Conservation (phyloP, 1,284 basidiomycete species). For the Pseudozyma sp. region DNA sequence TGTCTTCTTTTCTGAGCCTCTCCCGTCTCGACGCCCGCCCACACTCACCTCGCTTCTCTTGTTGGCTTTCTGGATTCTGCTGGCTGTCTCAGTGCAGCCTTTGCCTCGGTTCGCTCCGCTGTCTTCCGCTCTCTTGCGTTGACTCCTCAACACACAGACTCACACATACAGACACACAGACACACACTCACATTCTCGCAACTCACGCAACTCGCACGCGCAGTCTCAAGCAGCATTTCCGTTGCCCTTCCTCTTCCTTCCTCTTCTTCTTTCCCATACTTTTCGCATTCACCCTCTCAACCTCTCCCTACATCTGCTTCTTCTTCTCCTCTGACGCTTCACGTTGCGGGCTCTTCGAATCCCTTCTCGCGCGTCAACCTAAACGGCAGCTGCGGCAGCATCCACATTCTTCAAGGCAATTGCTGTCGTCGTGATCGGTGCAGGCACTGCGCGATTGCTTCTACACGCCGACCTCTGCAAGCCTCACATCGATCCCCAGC, state of each 20-base stretch:
- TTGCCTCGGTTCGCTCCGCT: conserved; percentile 6
- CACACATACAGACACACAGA: neutral
- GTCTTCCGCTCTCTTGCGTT: conserved; percentile 8
- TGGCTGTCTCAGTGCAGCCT: neutral
- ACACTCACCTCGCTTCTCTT: neutral
- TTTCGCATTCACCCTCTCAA: neutral
- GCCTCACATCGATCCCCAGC: too few species aligned
- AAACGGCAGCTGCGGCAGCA: neutral
- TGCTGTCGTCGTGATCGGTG: neutral
- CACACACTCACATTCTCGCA: neutral
- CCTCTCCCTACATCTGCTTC: conserved; percentile 27
- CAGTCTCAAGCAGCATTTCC: too few species aligned
- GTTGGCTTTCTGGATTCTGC: too few species aligned
- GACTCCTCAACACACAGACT: neutral
- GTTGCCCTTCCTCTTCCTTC: neutral
- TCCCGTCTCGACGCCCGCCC: neutral
- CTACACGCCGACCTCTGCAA: too few species aligned
- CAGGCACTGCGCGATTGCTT: neutral
- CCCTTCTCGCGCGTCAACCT: neutral
- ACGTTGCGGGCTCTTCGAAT: too few species aligned
- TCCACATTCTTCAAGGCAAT: neutral
- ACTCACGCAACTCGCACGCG: too few species aligned
- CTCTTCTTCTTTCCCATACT: conserved; percentile 5
- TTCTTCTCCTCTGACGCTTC: conserved; percentile 1
- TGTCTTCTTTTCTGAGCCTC: neutral